Conservation (phyloP, 768 basidiomycete species). For the Asterophora parasitica region DNA sequence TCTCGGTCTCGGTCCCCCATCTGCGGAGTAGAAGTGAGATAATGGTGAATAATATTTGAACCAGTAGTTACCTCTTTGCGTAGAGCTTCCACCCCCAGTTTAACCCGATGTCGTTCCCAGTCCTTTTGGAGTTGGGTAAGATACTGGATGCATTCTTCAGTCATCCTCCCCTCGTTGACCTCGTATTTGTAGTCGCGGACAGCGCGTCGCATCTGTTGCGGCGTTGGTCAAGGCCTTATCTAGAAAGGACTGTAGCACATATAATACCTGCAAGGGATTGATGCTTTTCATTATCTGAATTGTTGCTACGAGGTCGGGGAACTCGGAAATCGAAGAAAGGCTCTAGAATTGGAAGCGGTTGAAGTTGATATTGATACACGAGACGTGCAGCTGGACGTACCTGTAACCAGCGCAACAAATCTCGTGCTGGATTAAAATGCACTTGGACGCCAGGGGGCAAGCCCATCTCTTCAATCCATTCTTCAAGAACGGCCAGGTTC, state of each 20-base stretch:
- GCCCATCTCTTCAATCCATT: slow-evolving; percentile 83
- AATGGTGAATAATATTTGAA: background rate
- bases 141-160: slow-evolving; percentile 93
- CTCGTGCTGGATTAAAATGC: slow-evolving; percentile 81
- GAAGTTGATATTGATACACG: background rate
- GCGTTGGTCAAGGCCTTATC: slow-evolving; percentile 4
- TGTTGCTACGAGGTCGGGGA: slow-evolving; percentile 82
- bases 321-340: slow-evolving; percentile 82
- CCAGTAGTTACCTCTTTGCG: slow-evolving; percentile 64
- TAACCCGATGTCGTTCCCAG: slow-evolving; percentile 91
- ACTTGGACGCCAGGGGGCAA: slow-evolving; percentile 73
- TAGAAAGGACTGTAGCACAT: background rate
- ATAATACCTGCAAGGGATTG: slow-evolving; percentile 82
- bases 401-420: slow-evolving; percentile 84
- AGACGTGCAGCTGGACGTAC: slow-evolving; percentile 30
- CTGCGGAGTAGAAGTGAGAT: slow-evolving; percentile 29
- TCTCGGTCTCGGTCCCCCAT: slow-evolving; percentile 67
- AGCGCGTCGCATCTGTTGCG: slow-evolving; percentile 79
- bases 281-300: slow-evolving; percentile 83
- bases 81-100: slow-evolving; percentile 79
- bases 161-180: slow-evolving; percentile 88
- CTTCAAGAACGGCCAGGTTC: slow-evolving; percentile 82
- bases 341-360: slow-evolving; percentile 40
- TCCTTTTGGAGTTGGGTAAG: slow-evolving; percentile 93
- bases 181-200: slow-evolving; percentile 93